Conservation (phyloP, 768 basidiomycete species). For the Leucocoprinus sp. region DNA sequence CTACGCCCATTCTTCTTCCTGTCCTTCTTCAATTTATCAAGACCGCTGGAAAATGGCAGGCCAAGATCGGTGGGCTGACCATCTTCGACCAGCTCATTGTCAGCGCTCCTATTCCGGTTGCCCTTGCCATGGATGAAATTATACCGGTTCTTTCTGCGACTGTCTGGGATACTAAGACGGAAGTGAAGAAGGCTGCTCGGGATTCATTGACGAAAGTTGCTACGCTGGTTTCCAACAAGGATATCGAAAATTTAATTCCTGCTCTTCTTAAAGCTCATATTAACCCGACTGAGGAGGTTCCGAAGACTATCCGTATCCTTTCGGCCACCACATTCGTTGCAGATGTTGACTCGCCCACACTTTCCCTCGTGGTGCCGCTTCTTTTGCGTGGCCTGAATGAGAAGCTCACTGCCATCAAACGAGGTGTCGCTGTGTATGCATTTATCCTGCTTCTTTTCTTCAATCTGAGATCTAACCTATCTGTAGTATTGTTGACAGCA, state of each 20-base stretch:
- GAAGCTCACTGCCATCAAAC: slow-evolving; percentile 94
- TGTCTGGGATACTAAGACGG: slow-evolving; percentile 98
- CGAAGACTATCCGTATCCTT: slow-evolving; percentile 88
- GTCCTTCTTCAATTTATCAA: slow-evolving; percentile 88
- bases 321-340: slow-evolving; percentile 99
- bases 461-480: slow-evolving; percentile 15
- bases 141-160: slow-evolving; percentile 91
- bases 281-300: slow-evolving; percentile 99
- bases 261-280: slow-evolving; percentile 96
- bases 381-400: slow-evolving; percentile 89
- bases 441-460: slow-evolving; percentile 14
- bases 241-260: slow-evolving; percentile 94
- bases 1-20: slow-evolving; percentile 73
- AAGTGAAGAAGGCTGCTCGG: slow-evolving; percentile 97
- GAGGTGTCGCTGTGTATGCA: slow-evolving; percentile 91
- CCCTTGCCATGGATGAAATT: slow-evolving; percentile 88
- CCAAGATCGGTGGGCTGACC: slow-evolving; percentile 83
- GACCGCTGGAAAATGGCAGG: slow-evolving; percentile 94
- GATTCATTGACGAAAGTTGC: slow-evolving; percentile 91
- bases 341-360: slow-evolving; percentile 94
- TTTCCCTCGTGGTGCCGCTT: slow-evolving; percentile 96
- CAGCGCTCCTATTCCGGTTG: slow-evolving; percentile 75
- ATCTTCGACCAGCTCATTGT: slow-evolving; percentile 82
- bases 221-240: slow-evolving; percentile 95
- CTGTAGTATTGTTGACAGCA: slow-evolving; percentile 89